Conservation (phyloP, 495 filamentous ascomycete genomes). For the Penicillium manginii region DNA sequence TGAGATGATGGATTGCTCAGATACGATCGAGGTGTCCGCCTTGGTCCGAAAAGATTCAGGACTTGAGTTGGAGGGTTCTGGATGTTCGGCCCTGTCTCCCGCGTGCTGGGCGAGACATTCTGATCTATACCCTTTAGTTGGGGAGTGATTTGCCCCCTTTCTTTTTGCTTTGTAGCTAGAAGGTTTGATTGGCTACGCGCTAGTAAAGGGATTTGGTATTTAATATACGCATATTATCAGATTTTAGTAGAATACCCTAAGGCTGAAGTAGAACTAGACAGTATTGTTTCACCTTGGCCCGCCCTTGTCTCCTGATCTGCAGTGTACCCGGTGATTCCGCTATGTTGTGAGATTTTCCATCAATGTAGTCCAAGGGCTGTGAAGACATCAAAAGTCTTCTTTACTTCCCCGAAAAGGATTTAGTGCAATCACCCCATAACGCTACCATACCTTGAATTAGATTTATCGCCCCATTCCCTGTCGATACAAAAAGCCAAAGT, state of each 20-base stretch:
- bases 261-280: neutral
- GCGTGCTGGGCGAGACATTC: neutral
- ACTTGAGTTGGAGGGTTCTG: constrained; percentile 9
- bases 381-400: neutral
- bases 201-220: neutral
- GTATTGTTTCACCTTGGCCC: neutral
- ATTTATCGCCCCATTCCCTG: neutral
- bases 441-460: neutral
- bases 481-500: neutral
- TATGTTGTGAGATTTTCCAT: neutral
- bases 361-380: neutral
- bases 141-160: neutral
- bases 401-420: neutral
- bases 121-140: neutral
- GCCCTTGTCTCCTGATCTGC: neutral
- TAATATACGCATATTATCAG: constrained; percentile 2
- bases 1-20: constrained; percentile 16
- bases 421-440: too few relatives aligned
- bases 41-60: constrained; percentile 19
- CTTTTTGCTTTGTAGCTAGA: neutral
- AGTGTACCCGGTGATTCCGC: neutral
- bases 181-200: neutral
- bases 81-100: constrained; percentile 26
- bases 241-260: neutral
- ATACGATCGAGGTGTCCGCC: neutral